A percentile compares a stretch with the other conserved stretches of the same genome.
These are phyloP conservation scores for Mallotus japonicus DNA, from an alignment of 441 rosid species.

Conservation along the genomic window DNA sequence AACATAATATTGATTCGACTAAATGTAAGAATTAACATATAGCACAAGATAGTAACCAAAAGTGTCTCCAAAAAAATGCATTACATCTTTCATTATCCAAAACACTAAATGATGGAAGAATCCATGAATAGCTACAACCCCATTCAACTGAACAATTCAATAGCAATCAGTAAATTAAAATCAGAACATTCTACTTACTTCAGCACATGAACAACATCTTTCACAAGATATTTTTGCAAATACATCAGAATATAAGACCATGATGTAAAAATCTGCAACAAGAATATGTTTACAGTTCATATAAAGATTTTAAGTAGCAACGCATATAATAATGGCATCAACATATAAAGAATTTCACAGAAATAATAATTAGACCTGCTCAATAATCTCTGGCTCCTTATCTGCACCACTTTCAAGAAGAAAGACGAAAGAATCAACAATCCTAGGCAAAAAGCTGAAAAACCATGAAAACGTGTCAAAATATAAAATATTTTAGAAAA, in stretches of 20 bases:
- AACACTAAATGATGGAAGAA: too few species aligned
- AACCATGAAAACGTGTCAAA: constrained; percentile 25
- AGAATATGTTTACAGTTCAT: constrained; percentile 13
- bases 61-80: too few species aligned
- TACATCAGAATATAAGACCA: constrained; percentile 71
- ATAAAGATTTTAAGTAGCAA: constrained; percentile 5
- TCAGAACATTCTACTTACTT: constrained; percentile 43
- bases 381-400: constrained; percentile 85
- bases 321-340: not conserved
- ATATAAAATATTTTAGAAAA: too few species aligned
- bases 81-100: too few species aligned
- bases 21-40: too few species aligned
- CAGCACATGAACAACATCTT: constrained; percentile 52
- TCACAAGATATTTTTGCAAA: constrained; percentile 67
- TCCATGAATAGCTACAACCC: too few species aligned
- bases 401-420: constrained; percentile 82
- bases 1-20: too few species aligned
- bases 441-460: constrained; percentile 66
- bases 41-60: too few species aligned
- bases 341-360: not conserved
- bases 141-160: not conserved
- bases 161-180: not conserved
- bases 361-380: constrained; percentile 59
- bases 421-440: constrained; percentile 56
- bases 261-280: constrained; percentile 69